Conservation (phyloP, 106 monocot genomes). For the Allium fistulosum region DNA sequence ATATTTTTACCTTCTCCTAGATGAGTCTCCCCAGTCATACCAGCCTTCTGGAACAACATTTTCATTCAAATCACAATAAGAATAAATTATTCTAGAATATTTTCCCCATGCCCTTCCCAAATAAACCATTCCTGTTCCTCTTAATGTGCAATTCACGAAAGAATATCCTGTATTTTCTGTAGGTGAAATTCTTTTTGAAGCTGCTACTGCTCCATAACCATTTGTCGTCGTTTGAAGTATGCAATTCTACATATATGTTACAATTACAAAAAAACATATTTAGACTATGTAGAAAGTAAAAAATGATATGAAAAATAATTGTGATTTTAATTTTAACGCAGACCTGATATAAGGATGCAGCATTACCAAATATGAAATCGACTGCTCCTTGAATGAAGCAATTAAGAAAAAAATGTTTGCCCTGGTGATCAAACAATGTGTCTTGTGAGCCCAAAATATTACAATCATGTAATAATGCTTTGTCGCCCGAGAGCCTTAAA, state of each 20-base stretch:
- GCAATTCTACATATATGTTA: neutral
- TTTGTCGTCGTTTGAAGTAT: neutral
- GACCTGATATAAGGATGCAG: constrained; percentile 79
- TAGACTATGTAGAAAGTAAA: neutral
- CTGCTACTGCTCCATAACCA: constrained; percentile 57
- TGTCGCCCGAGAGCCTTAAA: constrained; percentile 75
- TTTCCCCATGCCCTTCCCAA: constrained; percentile 86
- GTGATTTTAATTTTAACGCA: neutral
- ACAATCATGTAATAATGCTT: constrained; percentile 64
- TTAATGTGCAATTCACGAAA: constrained; percentile 45
- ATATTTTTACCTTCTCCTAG: constrained; percentile 44
- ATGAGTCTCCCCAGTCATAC: constrained; percentile 77
- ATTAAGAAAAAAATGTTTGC: constrained; percentile 66
- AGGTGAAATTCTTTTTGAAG: constrained; percentile 60
- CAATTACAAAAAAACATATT: neutral
- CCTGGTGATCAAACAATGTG: constrained; percentile 79
- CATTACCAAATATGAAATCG: constrained; percentile 89
- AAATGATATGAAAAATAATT: neutral
- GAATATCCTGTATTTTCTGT: constrained; percentile 63
- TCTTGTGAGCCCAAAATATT: constrained; percentile 70
- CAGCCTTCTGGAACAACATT: constrained; percentile 69
- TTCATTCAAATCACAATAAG: constrained; percentile 40
- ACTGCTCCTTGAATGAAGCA: constrained; percentile 83
- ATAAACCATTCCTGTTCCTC: constrained; percentile 52
- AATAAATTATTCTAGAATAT: constrained; percentile 63